Conservation (phyloP, 208 protist genomes). For the Leishmania major region DNA sequence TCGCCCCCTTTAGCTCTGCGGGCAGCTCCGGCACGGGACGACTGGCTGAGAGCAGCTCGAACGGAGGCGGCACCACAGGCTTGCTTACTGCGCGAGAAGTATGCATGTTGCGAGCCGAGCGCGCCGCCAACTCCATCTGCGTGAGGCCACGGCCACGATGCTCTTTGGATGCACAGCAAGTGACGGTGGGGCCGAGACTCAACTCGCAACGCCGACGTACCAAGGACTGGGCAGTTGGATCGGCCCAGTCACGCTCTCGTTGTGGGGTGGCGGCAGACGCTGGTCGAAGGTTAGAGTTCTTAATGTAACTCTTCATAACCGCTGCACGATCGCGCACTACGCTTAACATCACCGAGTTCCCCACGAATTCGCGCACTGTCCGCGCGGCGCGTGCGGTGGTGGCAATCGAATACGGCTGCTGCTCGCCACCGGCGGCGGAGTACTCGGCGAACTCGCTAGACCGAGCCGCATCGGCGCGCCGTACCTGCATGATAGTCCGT, state of each 20-base stretch:
- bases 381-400: background rate
- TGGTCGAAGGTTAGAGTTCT: background rate
- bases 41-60: slow-evolving; percentile 32
- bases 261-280: background rate
- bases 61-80: slow-evolving; percentile 8
- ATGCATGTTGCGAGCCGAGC: background rate
- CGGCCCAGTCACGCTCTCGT: background rate
- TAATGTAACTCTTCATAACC: background rate
- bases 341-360: slow-evolving; percentile 9
- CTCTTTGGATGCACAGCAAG: background rate
- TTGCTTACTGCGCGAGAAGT: background rate
- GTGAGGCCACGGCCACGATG: background rate
- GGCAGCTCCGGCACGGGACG: slow-evolving; percentile 40
- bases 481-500: background rate
- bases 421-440: background rate
- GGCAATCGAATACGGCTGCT: background rate
- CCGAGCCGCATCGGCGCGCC: background rate
- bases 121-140: background rate
- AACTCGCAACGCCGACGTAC: slow-evolving; percentile 9
- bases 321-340: slow-evolving; percentile 10
- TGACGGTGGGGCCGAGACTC: background rate
- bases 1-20: slow-evolving; percentile 38
- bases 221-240: background rate
- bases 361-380: slow-evolving; percentile 1
- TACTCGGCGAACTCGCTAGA: background rate